A percentile compares a stretch with the other conserved stretches of the same genome.
phyloP scores from a whole-genome alignment of 129 eudicot genomes.

The Flaveria brownii region DNA sequence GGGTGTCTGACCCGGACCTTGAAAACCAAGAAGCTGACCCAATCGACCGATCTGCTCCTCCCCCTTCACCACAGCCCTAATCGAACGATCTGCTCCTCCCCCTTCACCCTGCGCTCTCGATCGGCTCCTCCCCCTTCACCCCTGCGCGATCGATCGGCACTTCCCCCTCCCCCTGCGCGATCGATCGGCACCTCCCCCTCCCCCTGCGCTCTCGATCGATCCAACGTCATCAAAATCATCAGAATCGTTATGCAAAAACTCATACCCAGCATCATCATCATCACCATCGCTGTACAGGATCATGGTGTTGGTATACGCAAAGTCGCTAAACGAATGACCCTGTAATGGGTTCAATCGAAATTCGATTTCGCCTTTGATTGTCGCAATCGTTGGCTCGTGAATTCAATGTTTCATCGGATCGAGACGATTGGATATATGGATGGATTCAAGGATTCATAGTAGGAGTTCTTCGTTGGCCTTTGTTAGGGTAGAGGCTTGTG shows the following conservation, averaged over 20 bases:
- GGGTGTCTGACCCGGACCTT: no score
- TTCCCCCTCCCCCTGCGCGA: no score
- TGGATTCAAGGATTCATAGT: no score
- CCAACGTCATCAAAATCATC: slow-evolving; percentile 36
- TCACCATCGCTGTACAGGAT: slow-evolving; percentile 24
- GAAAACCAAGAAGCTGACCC: no score
- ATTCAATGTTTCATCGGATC: slow-evolving; percentile 23
- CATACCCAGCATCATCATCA: slow-evolving; percentile 51
- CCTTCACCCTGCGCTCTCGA: no score
- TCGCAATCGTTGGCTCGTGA: slow-evolving; percentile 20
- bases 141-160: no score
- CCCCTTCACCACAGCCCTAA: no score
- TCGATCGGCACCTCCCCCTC: no score
- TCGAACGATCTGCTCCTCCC: no score
- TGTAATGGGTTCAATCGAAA: slow-evolving; percentile 12
- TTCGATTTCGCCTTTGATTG: slow-evolving; percentile 6
- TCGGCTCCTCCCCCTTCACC: no score
- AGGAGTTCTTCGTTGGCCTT: neutral
- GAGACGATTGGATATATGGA: neutral
- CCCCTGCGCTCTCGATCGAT: no score
- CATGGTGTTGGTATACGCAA: slow-evolving; percentile 19
- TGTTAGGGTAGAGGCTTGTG: slow-evolving; percentile 35
- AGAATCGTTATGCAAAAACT: slow-evolving; percentile 44
- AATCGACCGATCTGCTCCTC: no score
- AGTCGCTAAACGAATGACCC: slow-evolving; percentile 10